Evolutionary conservation across 2,329 filamentous ascomycete species (phyloP).

Genomic region (Alternaria triticimaculans): DNA sequence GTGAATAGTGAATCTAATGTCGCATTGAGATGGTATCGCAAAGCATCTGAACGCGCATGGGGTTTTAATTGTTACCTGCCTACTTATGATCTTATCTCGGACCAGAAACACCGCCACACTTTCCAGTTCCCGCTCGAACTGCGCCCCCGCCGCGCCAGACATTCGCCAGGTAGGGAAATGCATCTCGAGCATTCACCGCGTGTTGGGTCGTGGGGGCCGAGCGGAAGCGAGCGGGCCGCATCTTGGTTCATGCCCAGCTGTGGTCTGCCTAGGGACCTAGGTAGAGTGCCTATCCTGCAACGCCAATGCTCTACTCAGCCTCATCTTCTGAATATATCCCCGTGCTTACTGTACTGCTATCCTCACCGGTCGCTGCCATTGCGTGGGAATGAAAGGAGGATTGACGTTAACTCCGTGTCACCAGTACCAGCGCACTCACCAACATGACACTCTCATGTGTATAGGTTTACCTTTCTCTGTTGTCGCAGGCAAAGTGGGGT

Average conservation of each 20-base stretch:
- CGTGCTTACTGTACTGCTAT: neutral
- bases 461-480: no score
- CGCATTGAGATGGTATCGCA: neutral
- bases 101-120: neutral
- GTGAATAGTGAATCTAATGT: neutral
- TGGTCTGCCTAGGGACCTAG: neutral
- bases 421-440: neutral
- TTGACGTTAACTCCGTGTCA: neutral
- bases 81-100: neutral
- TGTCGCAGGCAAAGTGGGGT: no score
- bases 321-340: neutral
- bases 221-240: neutral
- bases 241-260: neutral
- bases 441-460: neutral
- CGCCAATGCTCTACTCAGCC: neutral
- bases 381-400: neutral
- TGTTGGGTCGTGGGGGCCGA: neutral
- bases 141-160: neutral
- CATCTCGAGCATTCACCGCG: neutral
- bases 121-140: neutral
- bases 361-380: neutral
- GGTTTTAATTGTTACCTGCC: neutral
- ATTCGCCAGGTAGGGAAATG: neutral
- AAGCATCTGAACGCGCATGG: neutral
- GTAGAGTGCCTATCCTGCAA: neutral